Percentiles rank a stretch among this genome's conserved stretches.
Conservation (phyloP, 2,329 filamentous ascomycete genomes). For the Truncatella angustata region DNA sequence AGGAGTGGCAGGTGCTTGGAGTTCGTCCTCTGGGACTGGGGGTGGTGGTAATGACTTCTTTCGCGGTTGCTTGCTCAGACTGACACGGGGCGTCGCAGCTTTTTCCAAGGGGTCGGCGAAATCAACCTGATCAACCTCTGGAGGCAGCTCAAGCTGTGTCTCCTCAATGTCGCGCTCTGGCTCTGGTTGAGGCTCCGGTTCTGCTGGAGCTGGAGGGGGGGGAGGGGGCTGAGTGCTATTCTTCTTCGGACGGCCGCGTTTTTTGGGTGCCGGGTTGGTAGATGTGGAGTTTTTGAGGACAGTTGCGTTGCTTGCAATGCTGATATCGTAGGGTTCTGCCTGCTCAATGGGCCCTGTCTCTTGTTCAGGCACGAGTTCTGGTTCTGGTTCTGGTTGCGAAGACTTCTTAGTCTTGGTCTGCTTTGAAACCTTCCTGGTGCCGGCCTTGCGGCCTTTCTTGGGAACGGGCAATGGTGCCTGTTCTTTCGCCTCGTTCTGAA, state of each 20-base stretch:
- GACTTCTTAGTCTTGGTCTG: constrained; percentile 46
- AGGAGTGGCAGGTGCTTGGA: constrained; percentile 41
- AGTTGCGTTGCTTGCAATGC: constrained; percentile 40
- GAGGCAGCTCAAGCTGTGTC: constrained; percentile 16
- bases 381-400: constrained; percentile 30
- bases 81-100: constrained; percentile 12
- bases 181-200: not conserved
- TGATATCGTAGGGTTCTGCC: constrained; percentile 36
- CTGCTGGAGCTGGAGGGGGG: too few species aligned
- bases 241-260: constrained; percentile 33
- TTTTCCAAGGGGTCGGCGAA: constrained; percentile 25
- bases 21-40: constrained; percentile 21
- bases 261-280: constrained; percentile 23
- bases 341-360: constrained; percentile 23
- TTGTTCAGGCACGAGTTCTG: constrained; percentile 19
- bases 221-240: constrained; percentile 17
- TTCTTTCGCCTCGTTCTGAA: constrained; percentile 39
- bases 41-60: constrained; percentile 27
- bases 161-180: constrained; percentile 21
- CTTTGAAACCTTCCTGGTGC: constrained; percentile 49
- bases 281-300: constrained; percentile 33
- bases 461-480: constrained; percentile 43
- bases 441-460: constrained; percentile 54
- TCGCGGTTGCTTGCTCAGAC: constrained; percentile 13
- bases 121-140: constrained; percentile 16